Conservation (phyloP, 2,329 filamentous ascomycete genomes). For the Parastagonospora nodorum region DNA sequence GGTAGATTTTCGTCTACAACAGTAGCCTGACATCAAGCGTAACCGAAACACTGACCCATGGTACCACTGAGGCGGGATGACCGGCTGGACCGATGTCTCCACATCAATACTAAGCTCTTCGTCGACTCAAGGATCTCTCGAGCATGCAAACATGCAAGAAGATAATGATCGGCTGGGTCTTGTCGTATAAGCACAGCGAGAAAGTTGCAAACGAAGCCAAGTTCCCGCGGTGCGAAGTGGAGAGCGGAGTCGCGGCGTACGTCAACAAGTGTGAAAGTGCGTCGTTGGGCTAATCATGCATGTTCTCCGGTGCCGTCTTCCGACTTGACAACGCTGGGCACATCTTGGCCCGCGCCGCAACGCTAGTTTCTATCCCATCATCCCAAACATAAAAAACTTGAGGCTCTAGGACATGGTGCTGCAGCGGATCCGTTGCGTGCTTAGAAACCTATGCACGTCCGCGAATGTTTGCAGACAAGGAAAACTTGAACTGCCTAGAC, state of each 20-base stretch:
- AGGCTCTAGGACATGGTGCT: too few species aligned
- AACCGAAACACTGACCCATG: background rate
- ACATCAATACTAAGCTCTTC: constrained; percentile 9
- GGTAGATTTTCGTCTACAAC: constrained; percentile 3
- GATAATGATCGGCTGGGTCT: background rate
- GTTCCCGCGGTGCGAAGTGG: constrained; percentile 28
- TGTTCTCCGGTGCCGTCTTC: constrained; percentile 25
- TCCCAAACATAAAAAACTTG: too few species aligned
- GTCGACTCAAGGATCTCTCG: constrained; percentile 1
- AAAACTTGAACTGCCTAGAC: too few species aligned
- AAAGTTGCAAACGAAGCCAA: constrained; percentile 23
- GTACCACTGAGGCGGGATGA: background rate
- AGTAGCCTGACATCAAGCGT: background rate
- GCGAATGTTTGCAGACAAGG: too few species aligned
- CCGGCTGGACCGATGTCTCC: background rate
- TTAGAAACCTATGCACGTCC: too few species aligned
- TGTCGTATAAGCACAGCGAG: constrained; percentile 2
- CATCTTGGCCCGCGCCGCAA: constrained; percentile 27
- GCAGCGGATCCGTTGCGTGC: too few species aligned
- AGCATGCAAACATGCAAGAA: background rate
- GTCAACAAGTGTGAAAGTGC: constrained; percentile 19
- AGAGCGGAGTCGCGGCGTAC: constrained; percentile 32
- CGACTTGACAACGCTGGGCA: constrained; percentile 32
- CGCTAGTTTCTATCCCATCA: background rate
- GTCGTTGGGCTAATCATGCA: constrained; percentile 23